Base-by-base conservation (phyloP, 108 stramenopile species). In the Pseudonitzschia delicatissima region DNA sequence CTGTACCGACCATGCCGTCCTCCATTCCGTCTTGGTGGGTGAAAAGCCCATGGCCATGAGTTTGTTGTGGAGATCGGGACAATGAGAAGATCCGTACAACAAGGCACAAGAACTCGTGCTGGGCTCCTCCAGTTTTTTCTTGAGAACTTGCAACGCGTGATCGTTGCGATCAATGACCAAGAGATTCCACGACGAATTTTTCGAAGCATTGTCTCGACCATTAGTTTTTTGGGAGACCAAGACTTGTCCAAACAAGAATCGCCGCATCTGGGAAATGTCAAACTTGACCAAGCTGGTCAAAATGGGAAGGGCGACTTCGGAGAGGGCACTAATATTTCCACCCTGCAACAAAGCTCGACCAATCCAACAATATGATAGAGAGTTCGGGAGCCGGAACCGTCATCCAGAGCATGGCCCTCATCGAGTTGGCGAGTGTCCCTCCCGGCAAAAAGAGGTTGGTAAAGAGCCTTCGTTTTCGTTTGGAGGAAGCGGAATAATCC, bases 391-490 rank as follows among this genome's bases (percentile, higher is more conserved):
- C 57, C n/a, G 91, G 91, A 25, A 76, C 73, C 37, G 68, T 76
- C 47, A 74, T 68, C 86, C 87, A 88, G 12, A 92, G 60, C 7
- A 79, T 31, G 6, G 79, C 66, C 0, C 87, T 77, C 13, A 92
- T 64, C 40, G 71, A 58, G n/a, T 62, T 61, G 29, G 86, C 77
- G 2, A 92, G 49, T 0, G 77, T 48, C 21, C 81, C 71, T 42
- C 87, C 91, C 0, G 87, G 86, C 8, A 92, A 39, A 62, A 88
- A 88, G 7, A 92, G 55, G 62, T 88, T 88, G 53, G 87, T 78
- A 72, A 92, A 92, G n/a, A 92, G 71, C 17, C 87, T 80, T 26
- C 84, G 79, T 29, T 68, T 65, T 23, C 73, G 59, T n/a, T 6
- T 6, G 26, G 71, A 57, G 13, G 50, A 55, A 15, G 65, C 25